Evolutionary conservation across 2,329 filamentous ascomycete species (phyloP).

Genomic region (Lachnellula arida): DNA sequence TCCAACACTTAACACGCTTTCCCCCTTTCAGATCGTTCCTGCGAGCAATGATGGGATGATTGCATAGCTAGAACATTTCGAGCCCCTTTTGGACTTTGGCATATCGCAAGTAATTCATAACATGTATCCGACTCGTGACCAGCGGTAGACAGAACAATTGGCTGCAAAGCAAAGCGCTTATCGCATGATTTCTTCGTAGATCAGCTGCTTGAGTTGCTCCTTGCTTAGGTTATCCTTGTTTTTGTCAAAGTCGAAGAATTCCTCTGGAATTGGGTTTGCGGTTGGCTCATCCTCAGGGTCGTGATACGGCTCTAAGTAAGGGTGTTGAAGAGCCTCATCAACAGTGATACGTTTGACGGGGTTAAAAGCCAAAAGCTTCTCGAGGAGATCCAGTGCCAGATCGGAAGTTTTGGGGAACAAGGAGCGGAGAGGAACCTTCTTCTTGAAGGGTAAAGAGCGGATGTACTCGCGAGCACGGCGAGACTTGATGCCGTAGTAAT

Average conservation of each 20-base stretch:
- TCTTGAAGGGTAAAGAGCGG: slow-evolving; percentile 96
- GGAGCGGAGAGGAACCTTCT: slow-evolving; percentile 97
- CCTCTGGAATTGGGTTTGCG: slow-evolving; percentile 91
- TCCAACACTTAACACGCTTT: not conserved
- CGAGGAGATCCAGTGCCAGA: slow-evolving; percentile 84
- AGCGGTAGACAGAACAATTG: not conserved
- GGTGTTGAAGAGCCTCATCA: slow-evolving; percentile 94
- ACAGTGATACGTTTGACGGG: slow-evolving; percentile 98
- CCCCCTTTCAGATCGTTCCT: not conserved
- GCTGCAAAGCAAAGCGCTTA: slow-evolving; percentile 13
- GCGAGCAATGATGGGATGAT: not conserved
- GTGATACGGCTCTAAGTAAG: slow-evolving; percentile 97
- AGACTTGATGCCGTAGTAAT: slow-evolving; percentile 99
- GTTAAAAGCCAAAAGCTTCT: slow-evolving; percentile 96
- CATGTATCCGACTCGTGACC: not conserved
- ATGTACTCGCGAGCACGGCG: slow-evolving; percentile 97
- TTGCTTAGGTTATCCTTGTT: slow-evolving; percentile 99
- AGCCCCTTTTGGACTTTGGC: not conserved
- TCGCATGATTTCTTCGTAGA: slow-evolving; percentile 88
- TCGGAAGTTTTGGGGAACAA: slow-evolving; percentile 99
- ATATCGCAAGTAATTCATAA: not conserved
- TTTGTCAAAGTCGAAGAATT: slow-evolving; percentile 99
- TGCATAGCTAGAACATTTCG: not conserved
- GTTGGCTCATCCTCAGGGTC: slow-evolving; percentile 98
- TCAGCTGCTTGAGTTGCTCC: slow-evolving; percentile 94